Conservation (phyloP, 2,329 filamentous ascomycete genomes). For the Penicillium sp. region DNA sequence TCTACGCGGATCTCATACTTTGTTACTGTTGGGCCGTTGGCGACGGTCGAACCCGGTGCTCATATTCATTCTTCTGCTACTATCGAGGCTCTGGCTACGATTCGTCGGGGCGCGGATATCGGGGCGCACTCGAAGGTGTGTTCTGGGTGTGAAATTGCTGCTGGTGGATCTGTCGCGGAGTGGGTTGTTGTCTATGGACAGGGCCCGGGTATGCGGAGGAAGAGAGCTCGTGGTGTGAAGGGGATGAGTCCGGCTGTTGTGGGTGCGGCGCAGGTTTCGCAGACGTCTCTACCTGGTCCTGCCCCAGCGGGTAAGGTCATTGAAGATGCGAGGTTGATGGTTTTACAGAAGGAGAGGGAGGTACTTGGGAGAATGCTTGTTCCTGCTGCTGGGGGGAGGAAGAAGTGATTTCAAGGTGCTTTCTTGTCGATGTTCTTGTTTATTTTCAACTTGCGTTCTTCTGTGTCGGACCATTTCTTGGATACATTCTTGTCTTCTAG, state of each 20-base stretch:
- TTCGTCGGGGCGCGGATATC: conserved; percentile 36
- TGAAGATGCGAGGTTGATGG: conserved; percentile 62
- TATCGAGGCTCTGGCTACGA: conserved; percentile 48
- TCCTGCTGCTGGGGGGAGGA: conserved; percentile 28
- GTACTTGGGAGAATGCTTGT: conserved; percentile 64
- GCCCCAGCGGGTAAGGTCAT: conserved; percentile 58
- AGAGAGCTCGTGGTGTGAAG: conserved; percentile 39
- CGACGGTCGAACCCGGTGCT: conserved; percentile 40
- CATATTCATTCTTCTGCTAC: conserved; percentile 40
- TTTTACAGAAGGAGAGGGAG: conserved; percentile 67
- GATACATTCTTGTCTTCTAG: not conserved
- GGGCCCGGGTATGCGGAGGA: conserved; percentile 47
- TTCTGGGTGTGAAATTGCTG: conserved; percentile 59
- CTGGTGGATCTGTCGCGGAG: conserved; percentile 62
- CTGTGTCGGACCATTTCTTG: not conserved
- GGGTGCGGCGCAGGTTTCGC: conserved; percentile 18
- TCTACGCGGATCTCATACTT: conserved; percentile 38
- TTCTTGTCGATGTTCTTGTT: not conserved
- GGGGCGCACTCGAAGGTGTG: conserved; percentile 68
- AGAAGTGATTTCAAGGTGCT: conserved; percentile 23
- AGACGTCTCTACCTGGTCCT: conserved; percentile 17
- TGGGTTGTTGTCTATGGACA: conserved; percentile 69
- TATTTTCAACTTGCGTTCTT: not conserved
- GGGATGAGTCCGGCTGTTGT: conserved; percentile 18
- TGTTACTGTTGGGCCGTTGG: conserved; percentile 42